These are phyloP conservation scores for Lactarius hatsudake DNA, from an alignment of 768 basidiomycete species.

Conservation along the genomic window DNA sequence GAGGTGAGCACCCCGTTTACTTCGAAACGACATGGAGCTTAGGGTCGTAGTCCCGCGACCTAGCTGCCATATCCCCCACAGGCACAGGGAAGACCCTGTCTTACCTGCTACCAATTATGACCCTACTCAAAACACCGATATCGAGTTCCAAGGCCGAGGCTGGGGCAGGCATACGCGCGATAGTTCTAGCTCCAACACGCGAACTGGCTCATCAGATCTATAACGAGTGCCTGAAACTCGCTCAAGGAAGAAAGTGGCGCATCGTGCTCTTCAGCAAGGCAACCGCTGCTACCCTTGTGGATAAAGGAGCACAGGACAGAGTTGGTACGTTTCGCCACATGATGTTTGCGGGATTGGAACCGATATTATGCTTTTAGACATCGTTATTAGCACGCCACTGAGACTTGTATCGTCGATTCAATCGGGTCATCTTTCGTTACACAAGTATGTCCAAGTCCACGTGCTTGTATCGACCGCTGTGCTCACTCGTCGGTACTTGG, in stretches of 20 bases:
- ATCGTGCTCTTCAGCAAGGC: constrained; percentile 85
- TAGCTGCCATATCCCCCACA: constrained; percentile 94
- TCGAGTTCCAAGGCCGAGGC: constrained; percentile 44
- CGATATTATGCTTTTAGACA: constrained; percentile 50
- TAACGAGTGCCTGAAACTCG: constrained; percentile 83
- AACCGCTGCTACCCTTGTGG: constrained; percentile 76
- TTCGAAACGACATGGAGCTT: neutral
- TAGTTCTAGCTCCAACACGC: constrained; percentile 88
- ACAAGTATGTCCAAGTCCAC: constrained; percentile 54
- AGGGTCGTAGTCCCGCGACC: constrained; percentile 62
- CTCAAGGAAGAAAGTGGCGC: constrained; percentile 79
- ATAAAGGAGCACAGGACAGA: constrained; percentile 70
- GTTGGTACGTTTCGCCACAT: constrained; percentile 52
- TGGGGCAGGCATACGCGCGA: constrained; percentile 64
- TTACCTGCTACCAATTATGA: constrained; percentile 82
- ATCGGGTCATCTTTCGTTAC: constrained; percentile 58
- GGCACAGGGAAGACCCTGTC: constrained; percentile 96
- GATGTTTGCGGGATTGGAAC: neutral
- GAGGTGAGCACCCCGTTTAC: constrained; percentile 47
- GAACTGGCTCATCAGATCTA: constrained; percentile 96
- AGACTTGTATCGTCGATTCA: constrained; percentile 81
- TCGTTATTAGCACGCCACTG: constrained; percentile 91
- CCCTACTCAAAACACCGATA: constrained; percentile 53
- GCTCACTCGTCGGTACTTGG: constrained; percentile 5
- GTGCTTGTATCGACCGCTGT: neutral